Percentiles rank a stretch among this genome's conserved stretches.
phyloP scores from a whole-genome alignment of 768 basidiomycete species.

The Pisolithus albus region DNA sequence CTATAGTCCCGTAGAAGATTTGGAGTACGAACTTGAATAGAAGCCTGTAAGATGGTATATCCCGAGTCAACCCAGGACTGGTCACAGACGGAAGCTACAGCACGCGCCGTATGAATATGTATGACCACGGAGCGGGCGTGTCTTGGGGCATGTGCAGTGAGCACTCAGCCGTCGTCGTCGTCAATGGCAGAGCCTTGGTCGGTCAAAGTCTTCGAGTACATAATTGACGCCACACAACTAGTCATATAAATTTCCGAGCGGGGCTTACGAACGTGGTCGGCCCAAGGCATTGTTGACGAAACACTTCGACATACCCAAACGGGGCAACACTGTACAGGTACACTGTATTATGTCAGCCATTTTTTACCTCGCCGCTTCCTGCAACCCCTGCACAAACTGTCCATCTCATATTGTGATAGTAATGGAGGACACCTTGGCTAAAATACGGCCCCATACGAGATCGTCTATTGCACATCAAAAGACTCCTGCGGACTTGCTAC shows the following conservation, averaged over 20 bases:
- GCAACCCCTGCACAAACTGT: neutral
- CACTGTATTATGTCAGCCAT: slow-evolving; percentile 26
- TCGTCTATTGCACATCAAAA: slow-evolving; percentile 85
- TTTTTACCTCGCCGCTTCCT: slow-evolving; percentile 14
- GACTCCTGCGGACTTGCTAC: slow-evolving; percentile 76
- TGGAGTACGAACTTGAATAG: slow-evolving; percentile 80
- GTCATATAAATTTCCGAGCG: neutral
- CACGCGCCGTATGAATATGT: slow-evolving; percentile 58
- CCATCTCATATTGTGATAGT: too few species aligned
- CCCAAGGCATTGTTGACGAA: neutral
- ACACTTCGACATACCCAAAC: neutral
- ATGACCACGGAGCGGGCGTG: slow-evolving; percentile 54
- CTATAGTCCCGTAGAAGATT: slow-evolving; percentile 86
- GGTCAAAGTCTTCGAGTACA: neutral
- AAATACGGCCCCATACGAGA: slow-evolving; percentile 80
- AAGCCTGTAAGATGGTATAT: slow-evolving; percentile 32
- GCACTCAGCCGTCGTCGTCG: slow-evolving; percentile 1
- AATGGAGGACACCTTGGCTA: slow-evolving; percentile 67
- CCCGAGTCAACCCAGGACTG: neutral
- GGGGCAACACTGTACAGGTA: neutral
- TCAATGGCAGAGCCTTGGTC: neutral
- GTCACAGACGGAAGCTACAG: neutral
- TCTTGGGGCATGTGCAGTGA: slow-evolving; percentile 28
- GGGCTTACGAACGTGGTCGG: neutral
- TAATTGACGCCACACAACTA: neutral